A percentile compares a stretch with the other conserved stretches of the same genome.
Conservation (phyloP, 331 rosid species). For the Acacia pycnantha region DNA sequence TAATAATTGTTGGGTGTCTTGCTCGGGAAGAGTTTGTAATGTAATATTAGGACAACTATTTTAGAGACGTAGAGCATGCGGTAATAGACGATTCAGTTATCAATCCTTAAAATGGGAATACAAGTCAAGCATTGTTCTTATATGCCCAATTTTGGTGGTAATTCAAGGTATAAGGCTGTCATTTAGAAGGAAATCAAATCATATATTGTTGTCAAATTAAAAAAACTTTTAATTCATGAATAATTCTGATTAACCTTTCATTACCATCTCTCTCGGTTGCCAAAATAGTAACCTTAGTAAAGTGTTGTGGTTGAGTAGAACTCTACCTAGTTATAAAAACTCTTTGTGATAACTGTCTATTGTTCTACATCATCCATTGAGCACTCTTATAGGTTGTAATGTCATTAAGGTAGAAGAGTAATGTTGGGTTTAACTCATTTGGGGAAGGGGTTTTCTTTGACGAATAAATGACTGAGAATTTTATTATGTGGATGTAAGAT, state of each 20-base stretch:
- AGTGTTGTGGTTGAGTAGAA: conserved; percentile 8
- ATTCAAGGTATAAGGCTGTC: background rate
- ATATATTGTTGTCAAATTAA: background rate
- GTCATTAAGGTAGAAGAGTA: background rate
- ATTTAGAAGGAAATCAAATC: background rate
- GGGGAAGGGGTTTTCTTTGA: background rate
- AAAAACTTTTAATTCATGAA: background rate
- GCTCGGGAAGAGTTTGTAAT: background rate
- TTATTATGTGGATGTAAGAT: background rate
- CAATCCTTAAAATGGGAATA: conserved; percentile 2
- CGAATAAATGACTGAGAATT: background rate
- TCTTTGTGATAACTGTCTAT: background rate
- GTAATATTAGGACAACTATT: background rate
- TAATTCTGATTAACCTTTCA: conserved; percentile 11
- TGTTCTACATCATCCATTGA: background rate
- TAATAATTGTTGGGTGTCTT: conserved; percentile 12
- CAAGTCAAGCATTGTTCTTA: background rate
- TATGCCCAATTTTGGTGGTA: background rate
- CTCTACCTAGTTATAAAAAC: conserved; percentile 1
- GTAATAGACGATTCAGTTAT: background rate
- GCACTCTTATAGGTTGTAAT: background rate
- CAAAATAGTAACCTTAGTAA: conserved; percentile 3
- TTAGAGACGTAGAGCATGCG: background rate
- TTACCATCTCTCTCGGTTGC: conserved; percentile 7
- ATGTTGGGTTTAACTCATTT: background rate